Evolutionary conservation across 73 alveolate species (phyloP).

Genomic region (Tetrahymena borealis): DNA sequence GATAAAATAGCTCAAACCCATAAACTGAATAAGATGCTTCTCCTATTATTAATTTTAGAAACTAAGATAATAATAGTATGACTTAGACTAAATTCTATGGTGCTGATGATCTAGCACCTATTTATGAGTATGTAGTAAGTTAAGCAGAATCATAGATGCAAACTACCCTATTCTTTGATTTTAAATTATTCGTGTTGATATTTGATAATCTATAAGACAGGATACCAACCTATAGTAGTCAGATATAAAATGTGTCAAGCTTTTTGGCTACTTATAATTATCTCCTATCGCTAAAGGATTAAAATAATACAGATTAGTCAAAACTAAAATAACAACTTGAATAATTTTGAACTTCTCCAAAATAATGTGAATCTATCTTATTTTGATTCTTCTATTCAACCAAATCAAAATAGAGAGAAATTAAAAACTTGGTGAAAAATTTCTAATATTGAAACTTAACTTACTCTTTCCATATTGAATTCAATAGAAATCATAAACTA

Average conservation of each 20-base stretch:
- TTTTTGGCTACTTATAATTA: not conserved
- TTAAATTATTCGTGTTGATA: not conserved
- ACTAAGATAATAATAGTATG: not conserved
- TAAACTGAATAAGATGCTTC: no score
- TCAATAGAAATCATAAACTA: no score
- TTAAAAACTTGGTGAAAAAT: no score
- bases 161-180: not conserved
- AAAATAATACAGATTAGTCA: not conserved
- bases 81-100: not conserved
- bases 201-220: not conserved
- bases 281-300: not conserved
- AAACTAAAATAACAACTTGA: not conserved
- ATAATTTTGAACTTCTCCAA: no score
- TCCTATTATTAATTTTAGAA: no score
- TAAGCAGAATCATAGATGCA: not conserved
- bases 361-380: no score
- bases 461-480: no score
- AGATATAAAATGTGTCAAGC: not conserved
- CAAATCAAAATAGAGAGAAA: no score
- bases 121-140: not conserved
- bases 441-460: no score
- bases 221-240: not conserved
- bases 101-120: not conserved
- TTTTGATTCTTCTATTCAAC: no score
- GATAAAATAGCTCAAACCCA: no score